phyloP scores from a whole-genome alignment of 345 rosid species.

The Moricandia moricandioides region DNA sequence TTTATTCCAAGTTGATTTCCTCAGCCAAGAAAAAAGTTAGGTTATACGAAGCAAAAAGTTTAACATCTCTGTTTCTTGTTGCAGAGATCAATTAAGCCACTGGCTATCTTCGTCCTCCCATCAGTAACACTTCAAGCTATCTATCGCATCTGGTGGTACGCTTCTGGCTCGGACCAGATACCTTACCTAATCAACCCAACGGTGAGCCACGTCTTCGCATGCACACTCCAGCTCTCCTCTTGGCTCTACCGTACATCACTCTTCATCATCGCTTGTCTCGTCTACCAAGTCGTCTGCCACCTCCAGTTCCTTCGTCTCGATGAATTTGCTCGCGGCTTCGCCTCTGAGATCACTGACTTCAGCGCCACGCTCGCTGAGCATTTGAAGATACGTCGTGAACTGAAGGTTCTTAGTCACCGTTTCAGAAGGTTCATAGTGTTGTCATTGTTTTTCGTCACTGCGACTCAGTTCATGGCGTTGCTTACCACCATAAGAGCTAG shows the following conservation, averaged over 20 bases:
- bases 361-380: slow-evolving; percentile 59
- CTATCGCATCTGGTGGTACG: slow-evolving; percentile 91
- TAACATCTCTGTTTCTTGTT: slow-evolving; percentile 1
- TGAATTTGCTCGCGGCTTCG: slow-evolving; percentile 63
- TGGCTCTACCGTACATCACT: slow-evolving; percentile 82
- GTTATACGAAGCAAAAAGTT: background rate
- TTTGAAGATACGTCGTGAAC: slow-evolving; percentile 59
- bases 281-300: slow-evolving; percentile 63
- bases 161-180: slow-evolving; percentile 54
- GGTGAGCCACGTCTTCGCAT: slow-evolving; percentile 49
- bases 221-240: slow-evolving; percentile 67
- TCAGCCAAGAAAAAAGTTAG: background rate
- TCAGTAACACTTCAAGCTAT: slow-evolving; percentile 54
- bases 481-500: slow-evolving; percentile 57
- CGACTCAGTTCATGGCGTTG: slow-evolving; percentile 66
- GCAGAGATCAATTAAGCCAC: slow-evolving; percentile 73
- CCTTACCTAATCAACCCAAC: slow-evolving; percentile 53
- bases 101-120: slow-evolving; percentile 63
- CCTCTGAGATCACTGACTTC: slow-evolving; percentile 63
- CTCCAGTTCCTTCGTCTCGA: slow-evolving; percentile 71
- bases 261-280: slow-evolving; percentile 64
- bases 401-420: slow-evolving; percentile 78
- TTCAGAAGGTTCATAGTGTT: slow-evolving; percentile 60
- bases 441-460: slow-evolving; percentile 66
- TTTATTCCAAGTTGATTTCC: background rate